Evolutionary conservation across 2,329 filamentous ascomycete genomes (phyloP), one percentile per base, ranked within the genome.

Genomic region (Metarhizium guizhouense): DNA sequence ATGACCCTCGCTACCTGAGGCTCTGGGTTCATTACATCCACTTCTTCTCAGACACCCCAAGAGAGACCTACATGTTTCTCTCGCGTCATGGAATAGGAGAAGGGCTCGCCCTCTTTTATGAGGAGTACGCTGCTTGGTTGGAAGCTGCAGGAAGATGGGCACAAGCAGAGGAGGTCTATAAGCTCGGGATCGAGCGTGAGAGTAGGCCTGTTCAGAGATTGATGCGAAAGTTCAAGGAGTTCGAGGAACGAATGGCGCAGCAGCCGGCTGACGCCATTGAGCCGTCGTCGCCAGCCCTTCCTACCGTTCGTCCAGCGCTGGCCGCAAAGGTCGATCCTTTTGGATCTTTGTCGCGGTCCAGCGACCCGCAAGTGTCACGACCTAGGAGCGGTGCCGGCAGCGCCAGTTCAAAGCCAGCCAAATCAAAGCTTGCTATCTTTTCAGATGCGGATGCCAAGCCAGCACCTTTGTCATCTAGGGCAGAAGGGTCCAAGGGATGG

Each of bases 21-120:
- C 71, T 99, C 52, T 99, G 94, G 94, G 78, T 97, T 34, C 85
- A 92, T 66, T 99, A 97, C 71, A 95, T 97, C 65, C 82, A 87
- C 53, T 83, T 96, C 64, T 97, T 97, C 72, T 88, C 90, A 4
- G 94, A 97, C 68, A 79, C 90, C n/a, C 92, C 93, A 2, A 85
- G 93, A 53, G 94, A 99, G 72, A 90, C 88, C 0, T 99, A 92
- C 68, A 84, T 94, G 50, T 99, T 95, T 67, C 79, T 99, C 40
- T 87, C 93, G 13, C 87, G 92, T 52, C 91, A 99, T 67, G 81
- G 80, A 59, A 90, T 99, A 58, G 94, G 93, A 58, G 91, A 96
- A 65, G 77, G 80, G 0, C 80, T 99, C 3, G 94, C 94, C 2
- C 76, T 97, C 3, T 99, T 91, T 70, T 99, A 99, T 71, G 94